A percentile compares a stretch with the other conserved stretches of the same genome.
These are phyloP conservation scores for Cornus suecica DNA, from an alignment of 148 eudicot genomes.

Conservation along the genomic window DNA sequence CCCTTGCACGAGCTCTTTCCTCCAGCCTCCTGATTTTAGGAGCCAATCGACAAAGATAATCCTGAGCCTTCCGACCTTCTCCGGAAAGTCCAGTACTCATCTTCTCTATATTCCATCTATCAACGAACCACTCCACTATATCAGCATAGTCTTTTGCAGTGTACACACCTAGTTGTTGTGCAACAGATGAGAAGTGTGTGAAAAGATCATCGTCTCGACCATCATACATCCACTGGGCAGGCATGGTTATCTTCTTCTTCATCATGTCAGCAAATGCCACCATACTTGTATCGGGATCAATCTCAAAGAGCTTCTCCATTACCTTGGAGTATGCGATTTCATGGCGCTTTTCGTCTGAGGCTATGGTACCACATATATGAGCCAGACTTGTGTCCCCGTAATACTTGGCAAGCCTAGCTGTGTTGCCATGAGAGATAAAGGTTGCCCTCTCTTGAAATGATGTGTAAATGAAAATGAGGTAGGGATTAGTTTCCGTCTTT, in stretches of 20 bases:
- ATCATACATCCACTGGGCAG: constrained; percentile 68
- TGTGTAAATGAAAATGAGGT: constrained; percentile 60
- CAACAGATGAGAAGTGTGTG: constrained; percentile 56
- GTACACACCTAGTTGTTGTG: constrained; percentile 58
- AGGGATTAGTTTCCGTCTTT: constrained; percentile 50
- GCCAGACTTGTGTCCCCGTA: constrained; percentile 58
- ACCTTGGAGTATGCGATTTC: constrained; percentile 65
- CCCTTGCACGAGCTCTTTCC: constrained; percentile 44
- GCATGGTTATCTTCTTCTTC: constrained; percentile 71
- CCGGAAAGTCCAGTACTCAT: constrained; percentile 38
- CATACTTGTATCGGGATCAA: constrained; percentile 58
- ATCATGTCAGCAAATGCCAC: constrained; percentile 66
- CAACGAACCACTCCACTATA: constrained; percentile 49
- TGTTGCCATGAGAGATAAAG: constrained; percentile 66
- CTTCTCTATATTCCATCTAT: constrained; percentile 46
- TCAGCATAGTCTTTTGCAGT: constrained; percentile 56
- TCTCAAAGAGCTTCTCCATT: constrained; percentile 59
- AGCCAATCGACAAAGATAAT: constrained; percentile 46
- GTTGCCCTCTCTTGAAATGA: constrained; percentile 72
- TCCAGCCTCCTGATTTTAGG: constrained; percentile 40
- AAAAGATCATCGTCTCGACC: constrained; percentile 52
- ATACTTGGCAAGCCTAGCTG: constrained; percentile 58
- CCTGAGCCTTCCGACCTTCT: constrained; percentile 44
- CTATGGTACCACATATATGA: constrained; percentile 60
- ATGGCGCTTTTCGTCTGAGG: constrained; percentile 68